Base-by-base conservation (phyloP, 441 rosid species). In the Raphanus hybrid region DNA sequence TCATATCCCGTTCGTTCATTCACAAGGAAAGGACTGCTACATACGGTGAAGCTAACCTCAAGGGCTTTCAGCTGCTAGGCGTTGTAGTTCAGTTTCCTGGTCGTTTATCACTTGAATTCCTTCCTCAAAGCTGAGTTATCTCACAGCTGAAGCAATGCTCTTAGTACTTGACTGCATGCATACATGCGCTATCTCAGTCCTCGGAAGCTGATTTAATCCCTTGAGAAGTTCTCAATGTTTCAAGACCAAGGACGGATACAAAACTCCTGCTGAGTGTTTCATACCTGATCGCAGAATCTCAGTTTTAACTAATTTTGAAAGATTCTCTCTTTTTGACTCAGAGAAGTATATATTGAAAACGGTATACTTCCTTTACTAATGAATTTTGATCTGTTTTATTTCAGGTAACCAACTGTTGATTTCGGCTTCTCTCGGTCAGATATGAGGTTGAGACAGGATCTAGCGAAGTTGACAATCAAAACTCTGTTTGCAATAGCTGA, bases 191-290 rank as follows among this genome's bases (percentile, higher is more conserved):
- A 14, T 3, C 12, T 71, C 2, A 15, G 11, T 12, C 79, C 86
- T 1, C 57, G 43, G 5, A 83, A 71, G 63, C 32, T 88, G 32
- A 81, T 2, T 80, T 6, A 65, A 20, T 0, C 26, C 80, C 8
- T 69, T 89, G 59, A 54, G 43, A 69, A 58, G 16, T 15, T 14
- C 65, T 0, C 83, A 45, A 64, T 87, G 91, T 70, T 39, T 92
- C 78, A 87, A 78, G 83, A 91, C 94, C 0, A 76, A 65, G 50
- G 29, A 37, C 2, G 92, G 91, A 12, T 87, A 74, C 74, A 89
- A 61, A 73, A 27, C 32, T 4, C 92, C 93, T 1, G 74, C 72
- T 6, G 91, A 88, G 6, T 86, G 96, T 72, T 92, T 85, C 83
- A 67, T 86, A 71, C 69, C 71, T 34, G 88, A 91, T 74, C 81